Conservation (phyloP, 2,329 filamentous ascomycete species). For the Sporothrix variecibatus region DNA sequence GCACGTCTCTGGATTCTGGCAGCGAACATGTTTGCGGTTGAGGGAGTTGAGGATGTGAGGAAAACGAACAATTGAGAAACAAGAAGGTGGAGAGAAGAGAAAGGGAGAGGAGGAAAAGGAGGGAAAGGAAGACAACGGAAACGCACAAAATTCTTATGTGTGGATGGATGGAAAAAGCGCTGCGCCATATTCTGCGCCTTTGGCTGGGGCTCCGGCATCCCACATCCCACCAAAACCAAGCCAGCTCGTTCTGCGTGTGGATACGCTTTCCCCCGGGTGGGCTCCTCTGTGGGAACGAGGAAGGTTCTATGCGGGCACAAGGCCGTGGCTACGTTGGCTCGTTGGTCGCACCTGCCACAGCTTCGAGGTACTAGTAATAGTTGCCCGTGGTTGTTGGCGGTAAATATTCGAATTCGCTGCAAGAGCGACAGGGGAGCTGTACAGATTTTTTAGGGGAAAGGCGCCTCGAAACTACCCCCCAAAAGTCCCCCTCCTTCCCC, state of each 20-base stretch:
- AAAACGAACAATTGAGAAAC: neutral
- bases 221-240: neutral
- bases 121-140: slow-evolving; percentile 22
- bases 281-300: neutral
- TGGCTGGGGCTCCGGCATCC: neutral
- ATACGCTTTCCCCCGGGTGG: slow-evolving; percentile 9
- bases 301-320: neutral
- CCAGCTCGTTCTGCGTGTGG: slow-evolving; percentile 11
- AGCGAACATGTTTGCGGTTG: slow-evolving; percentile 68
- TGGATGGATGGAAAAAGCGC: slow-evolving; percentile 17
- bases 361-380: too few species aligned
- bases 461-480: neutral
- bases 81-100: slow-evolving; percentile 9
- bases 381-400: neutral
- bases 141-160: slow-evolving; percentile 22
- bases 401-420: neutral
- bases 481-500: slow-evolving; percentile 6
- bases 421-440: neutral
- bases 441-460: neutral
- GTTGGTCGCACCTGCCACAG: neutral
- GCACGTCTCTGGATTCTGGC: slow-evolving; percentile 72
- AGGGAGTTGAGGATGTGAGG: neutral
- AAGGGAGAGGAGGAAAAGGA: slow-evolving; percentile 12
- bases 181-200: slow-evolving; percentile 24
- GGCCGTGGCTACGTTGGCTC: neutral